Evolutionary conservation across 352 stramenopile genomes (phyloP).

Genomic region (Globisporangium megalacanthum): DNA sequence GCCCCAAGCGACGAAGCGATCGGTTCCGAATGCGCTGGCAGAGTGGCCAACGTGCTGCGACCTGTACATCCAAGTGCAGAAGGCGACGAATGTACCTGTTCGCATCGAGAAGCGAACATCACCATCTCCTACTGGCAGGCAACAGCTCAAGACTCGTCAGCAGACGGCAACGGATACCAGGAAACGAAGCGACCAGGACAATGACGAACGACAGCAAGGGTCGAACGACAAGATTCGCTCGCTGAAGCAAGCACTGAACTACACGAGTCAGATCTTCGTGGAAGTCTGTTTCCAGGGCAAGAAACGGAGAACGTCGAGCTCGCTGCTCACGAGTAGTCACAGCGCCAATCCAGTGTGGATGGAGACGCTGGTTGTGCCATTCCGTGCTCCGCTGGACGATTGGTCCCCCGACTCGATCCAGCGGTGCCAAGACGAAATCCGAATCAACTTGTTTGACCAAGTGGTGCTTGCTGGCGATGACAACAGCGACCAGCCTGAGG

Average conservation of each 20-base stretch:
- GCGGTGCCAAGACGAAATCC: conserved; percentile 69
- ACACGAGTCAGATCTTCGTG: conserved; percentile 64
- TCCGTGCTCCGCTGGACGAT: conserved; percentile 76
- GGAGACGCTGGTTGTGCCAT: conserved; percentile 87
- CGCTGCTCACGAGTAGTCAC: conserved; percentile 23
- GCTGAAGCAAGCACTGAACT: neutral
- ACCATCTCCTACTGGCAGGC: conserved; percentile 2
- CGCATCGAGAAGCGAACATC: conserved; percentile 24
- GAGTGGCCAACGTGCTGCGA: conserved; percentile 63
- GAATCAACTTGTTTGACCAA: conserved; percentile 88
- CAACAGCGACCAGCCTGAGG: conserved; percentile 29
- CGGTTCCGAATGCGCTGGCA: conserved; percentile 18
- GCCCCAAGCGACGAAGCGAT: conserved; percentile 27
- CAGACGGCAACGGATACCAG: neutral
- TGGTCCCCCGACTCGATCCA: conserved; percentile 71
- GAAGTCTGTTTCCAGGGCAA: conserved; percentile 82
- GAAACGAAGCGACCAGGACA: neutral
- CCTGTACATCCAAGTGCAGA: conserved; percentile 83
- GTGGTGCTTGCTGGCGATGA: conserved; percentile 32
- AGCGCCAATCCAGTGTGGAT: conserved; percentile 84
- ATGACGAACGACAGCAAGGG: conserved; percentile 1
- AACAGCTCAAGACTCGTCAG: neutral
- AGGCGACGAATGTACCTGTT: conserved; percentile 68
- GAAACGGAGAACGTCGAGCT: conserved; percentile 56
- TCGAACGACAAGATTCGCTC: neutral